Conservation (phyloP, 2,329 filamentous ascomycete genomes). For the Graphiopsis chlorocephala region DNA sequence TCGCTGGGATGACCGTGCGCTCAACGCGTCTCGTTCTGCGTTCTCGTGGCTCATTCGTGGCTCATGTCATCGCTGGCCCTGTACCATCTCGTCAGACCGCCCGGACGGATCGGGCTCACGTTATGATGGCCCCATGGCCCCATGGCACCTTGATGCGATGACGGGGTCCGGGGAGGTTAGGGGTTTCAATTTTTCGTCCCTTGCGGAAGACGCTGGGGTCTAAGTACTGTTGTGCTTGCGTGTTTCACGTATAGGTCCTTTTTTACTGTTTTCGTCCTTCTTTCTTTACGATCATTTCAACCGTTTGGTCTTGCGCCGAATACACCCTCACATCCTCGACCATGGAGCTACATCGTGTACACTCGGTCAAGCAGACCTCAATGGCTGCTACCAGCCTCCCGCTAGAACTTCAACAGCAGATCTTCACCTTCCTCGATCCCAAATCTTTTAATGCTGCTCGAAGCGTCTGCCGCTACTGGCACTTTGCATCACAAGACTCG, state of each 20-base stretch:
- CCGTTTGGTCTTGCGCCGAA: neutral
- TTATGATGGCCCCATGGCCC: neutral
- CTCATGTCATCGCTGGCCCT: constrained; percentile 13
- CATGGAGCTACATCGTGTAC: constrained; percentile 14
- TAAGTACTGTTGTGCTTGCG: neutral
- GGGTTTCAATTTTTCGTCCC: constrained; percentile 2
- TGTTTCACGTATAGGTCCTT: neutral
- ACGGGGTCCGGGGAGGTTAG: constrained; percentile 8
- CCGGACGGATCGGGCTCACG: neutral
- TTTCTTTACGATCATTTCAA: neutral
- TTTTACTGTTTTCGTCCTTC: neutral
- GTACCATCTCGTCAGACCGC: constrained; percentile 16
- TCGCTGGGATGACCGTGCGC: constrained; percentile 13
- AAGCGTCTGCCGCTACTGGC: constrained; percentile 35
- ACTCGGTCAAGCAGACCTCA: constrained; percentile 15
- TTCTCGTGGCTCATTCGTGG: constrained; percentile 16
- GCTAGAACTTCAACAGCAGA: constrained; percentile 35
- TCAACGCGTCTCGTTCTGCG: constrained; percentile 9
- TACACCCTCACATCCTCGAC: neutral
- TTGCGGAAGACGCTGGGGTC: neutral
- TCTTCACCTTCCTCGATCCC: constrained; percentile 33
- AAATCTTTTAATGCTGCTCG: constrained; percentile 32
- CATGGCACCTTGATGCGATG: constrained; percentile 9
- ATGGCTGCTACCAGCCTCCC: constrained; percentile 29
- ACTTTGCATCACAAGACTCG: constrained; percentile 30